Base-by-base conservation (phyloP, 1,284 basidiomycete genomes). In the Cryptococcus floricola region DNA sequence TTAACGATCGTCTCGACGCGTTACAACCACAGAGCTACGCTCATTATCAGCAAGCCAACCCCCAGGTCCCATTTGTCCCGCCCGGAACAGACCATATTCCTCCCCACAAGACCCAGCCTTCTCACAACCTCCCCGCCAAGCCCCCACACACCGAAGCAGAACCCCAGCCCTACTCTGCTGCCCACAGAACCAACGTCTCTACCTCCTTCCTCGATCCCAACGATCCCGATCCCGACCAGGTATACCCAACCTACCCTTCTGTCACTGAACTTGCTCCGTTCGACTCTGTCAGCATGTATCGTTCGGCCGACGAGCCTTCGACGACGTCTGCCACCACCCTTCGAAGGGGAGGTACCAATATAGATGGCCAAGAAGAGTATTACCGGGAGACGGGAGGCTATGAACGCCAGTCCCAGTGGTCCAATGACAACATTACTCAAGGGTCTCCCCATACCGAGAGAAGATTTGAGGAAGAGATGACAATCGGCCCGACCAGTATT, bases 221-320 rank as follows among this genome's bases (percentile, higher is more conserved):
- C 31, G 34, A 50, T 12, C 50, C 53, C 14, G 39, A 27, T 19
- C 48, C 46, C 44, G 31, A 52, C n/a, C 50, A 52, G 28, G 44
- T 28, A 12, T 47, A 43, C 19, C 47, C 16, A 6, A 37, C 46
- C 12, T 59, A 46, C 42, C 60, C 54, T 2, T 54, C 54, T 13
- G 47, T 59, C 28, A 58, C 59, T 14, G 66, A 69, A 25, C 55
- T 71, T 18, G 50, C 52, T 13, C 68, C 67, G 2, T 50, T 52
- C 12, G 69, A 71, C 46, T 67, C 64, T 16, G 59, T 70, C 28
- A 65, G 62, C 52, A 71, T 71, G 69, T 71, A 71, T 49, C 58
- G 68, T 16, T 62, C 64, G 0, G 41, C 9, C 13, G 48, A 52
- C 5, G 49, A 58, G 39, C 51, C 58, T 27, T 57, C 61, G 16